Percentiles rank a stretch among this genome's conserved stretches.
phyloP scores from a whole-genome alignment of 106 monocot species.

The Acanthochlamys bracteata region DNA sequence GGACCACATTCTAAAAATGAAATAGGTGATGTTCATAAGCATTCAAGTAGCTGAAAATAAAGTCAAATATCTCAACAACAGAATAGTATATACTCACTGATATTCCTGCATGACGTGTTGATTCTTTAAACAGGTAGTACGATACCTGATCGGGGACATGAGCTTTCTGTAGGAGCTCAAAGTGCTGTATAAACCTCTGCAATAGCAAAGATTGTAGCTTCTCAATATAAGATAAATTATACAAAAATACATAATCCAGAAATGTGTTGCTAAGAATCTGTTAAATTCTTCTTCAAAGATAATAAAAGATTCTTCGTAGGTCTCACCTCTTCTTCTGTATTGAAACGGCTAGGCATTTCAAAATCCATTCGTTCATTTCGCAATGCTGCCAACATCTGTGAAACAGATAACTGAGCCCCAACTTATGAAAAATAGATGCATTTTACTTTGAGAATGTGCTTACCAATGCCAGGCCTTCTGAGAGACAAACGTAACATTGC shows the following conservation, averaged over 20 bases:
- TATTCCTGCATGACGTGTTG: conserved; percentile 38
- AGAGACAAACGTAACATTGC: conserved; percentile 66
- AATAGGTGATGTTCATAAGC: background rate
- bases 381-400: conserved; percentile 78
- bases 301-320: too few relatives aligned
- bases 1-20: conserved; percentile 38
- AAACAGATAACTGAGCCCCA: background rate
- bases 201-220: too few relatives aligned
- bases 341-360: conserved; percentile 54
- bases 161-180: conserved; percentile 88
- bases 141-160: conserved; percentile 73
- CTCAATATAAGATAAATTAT: too few relatives aligned
- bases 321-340: conserved; percentile 75
- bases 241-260: too few relatives aligned
- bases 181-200: conserved; percentile 93
- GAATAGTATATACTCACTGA: conserved; percentile 43
- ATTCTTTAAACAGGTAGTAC: conserved; percentile 65
- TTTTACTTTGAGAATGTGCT: too few relatives aligned
- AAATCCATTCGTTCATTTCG: conserved; percentile 52
- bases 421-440: background rate
- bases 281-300: too few relatives aligned
- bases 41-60: background rate
- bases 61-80: too few relatives aligned
- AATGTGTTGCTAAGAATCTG: too few relatives aligned
- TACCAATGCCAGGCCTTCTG: conserved; percentile 86